phyloP scores from a whole-genome alignment of 495 filamentous ascomycete species.

The Clohesyomyces aquaticus region DNA sequence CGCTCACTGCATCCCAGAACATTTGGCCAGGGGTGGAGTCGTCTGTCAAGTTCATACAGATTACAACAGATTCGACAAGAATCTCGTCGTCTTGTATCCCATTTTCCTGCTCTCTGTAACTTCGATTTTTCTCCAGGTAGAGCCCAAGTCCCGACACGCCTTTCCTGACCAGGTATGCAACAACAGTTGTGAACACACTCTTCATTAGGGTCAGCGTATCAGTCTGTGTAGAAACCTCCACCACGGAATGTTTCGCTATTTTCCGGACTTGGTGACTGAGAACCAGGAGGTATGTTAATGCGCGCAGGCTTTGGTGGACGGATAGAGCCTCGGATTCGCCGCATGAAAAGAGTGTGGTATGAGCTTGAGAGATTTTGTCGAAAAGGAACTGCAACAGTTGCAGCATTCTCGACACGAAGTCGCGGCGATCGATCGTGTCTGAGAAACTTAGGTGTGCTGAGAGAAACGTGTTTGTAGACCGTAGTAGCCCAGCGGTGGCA shows the following conservation, averaged over 20 bases:
- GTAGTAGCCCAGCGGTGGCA: conserved; percentile 27
- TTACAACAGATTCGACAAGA: conserved; percentile 66
- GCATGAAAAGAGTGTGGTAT: neutral
- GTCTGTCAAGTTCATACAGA: conserved; percentile 63
- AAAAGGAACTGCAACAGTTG: conserved; percentile 18
- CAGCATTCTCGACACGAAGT: conserved; percentile 35
- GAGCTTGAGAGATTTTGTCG: neutral
- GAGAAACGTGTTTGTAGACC: conserved; percentile 54
- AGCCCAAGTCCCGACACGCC: conserved; percentile 49
- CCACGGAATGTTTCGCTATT: conserved; percentile 31
- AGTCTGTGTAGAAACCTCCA: conserved; percentile 15
- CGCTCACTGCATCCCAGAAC: conserved; percentile 65
- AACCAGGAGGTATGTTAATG: conserved; percentile 35
- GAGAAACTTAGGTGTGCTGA: conserved; percentile 57
- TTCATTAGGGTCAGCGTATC: conserved; percentile 15
- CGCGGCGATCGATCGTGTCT: conserved; percentile 51
- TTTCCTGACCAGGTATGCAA: conserved; percentile 26
- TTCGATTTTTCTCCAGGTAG: conserved; percentile 68
- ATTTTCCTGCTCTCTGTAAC: conserved; percentile 57
- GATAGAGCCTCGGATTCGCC: neutral
- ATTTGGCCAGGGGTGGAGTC: conserved; percentile 50
- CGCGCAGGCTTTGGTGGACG: conserved; percentile 12
- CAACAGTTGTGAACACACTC: conserved; percentile 19
- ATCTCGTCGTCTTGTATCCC: conserved; percentile 66
- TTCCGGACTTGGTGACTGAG: conserved; percentile 37